Conservation (phyloP, 164 flowering plant genomes). For the Sedum album region DNA sequence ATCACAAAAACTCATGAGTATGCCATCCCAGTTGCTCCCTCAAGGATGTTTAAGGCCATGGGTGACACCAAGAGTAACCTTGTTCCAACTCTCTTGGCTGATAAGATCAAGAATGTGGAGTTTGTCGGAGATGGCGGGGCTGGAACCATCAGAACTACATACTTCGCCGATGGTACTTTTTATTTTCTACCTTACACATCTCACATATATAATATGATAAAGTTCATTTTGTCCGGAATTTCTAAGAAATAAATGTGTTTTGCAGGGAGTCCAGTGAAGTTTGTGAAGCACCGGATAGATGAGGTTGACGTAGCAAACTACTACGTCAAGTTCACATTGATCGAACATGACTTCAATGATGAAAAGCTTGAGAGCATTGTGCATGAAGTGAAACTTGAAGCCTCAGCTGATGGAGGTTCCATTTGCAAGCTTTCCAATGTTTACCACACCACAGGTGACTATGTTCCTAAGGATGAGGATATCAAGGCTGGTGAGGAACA, state of each 20-base stretch:
- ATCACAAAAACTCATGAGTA: background rate
- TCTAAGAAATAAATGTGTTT: background rate
- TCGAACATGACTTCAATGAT: too few species aligned
- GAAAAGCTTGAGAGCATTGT: slow-evolving; percentile 9
- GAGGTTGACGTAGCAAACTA: slow-evolving; percentile 5
- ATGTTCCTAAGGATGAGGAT: too few species aligned
- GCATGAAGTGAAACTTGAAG: slow-evolving; percentile 8
- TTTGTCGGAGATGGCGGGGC: slow-evolving; percentile 6
- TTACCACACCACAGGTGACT: too few species aligned
- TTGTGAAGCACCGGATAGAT: slow-evolving; percentile 6
- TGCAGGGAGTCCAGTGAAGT: slow-evolving; percentile 10
- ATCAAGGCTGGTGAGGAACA: too few species aligned
- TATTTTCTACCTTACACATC: too few species aligned
- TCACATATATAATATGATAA: too few species aligned
- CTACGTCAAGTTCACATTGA: too few species aligned
- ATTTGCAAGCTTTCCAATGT: too few species aligned
- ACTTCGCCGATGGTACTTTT: slow-evolving; percentile 8
- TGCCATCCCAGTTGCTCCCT: slow-evolving; percentile 10
- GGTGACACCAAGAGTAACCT: slow-evolving; percentile 9
- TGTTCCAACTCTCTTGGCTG: slow-evolving; percentile 11
- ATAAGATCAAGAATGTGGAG: slow-evolving; percentile 14
- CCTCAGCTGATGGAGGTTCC: background rate
- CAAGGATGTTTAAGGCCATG: slow-evolving; percentile 17
- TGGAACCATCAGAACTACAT: slow-evolving; percentile 10
- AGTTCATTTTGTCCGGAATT: background rate